A percentile compares a stretch with the other conserved stretches of the same genome.
phyloP scores from a whole-genome alignment of 2,329 filamentous ascomycete species.

The Herpotrichia juniperi region DNA sequence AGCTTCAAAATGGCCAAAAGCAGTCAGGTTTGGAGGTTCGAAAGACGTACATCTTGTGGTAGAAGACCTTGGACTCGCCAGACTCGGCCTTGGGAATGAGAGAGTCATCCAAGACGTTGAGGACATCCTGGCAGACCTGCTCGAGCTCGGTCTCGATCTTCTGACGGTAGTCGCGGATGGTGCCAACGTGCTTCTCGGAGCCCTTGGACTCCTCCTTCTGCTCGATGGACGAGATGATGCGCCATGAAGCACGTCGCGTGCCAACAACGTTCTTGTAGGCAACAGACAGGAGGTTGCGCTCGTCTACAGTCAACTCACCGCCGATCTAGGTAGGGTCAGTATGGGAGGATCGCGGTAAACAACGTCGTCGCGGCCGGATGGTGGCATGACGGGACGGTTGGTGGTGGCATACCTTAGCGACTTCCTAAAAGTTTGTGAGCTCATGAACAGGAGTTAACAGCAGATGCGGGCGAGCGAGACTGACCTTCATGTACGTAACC shows the following conservation, averaged over 20 bases:
- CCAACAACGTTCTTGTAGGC: constrained; percentile 99
- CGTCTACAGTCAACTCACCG: constrained; percentile 71
- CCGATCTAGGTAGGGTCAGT: constrained; percentile 58
- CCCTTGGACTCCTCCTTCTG: constrained; percentile 99
- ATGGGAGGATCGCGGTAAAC: neutral
- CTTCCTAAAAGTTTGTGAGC: constrained; percentile 69
- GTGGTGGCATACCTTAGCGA: constrained; percentile 75
- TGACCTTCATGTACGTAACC: constrained; percentile 96
- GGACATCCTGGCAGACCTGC: constrained; percentile 97
- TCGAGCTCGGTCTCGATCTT: constrained; percentile 98
- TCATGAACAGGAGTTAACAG: constrained; percentile 18
- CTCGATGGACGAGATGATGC: constrained; percentile 99
- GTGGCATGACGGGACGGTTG: constrained; percentile 26
- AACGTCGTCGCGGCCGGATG: constrained; percentile 21
- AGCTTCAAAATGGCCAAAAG: constrained; percentile 4
- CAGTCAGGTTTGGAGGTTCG: neutral
- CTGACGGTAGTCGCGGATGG: constrained; percentile 96
- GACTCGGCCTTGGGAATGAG: constrained; percentile 95
- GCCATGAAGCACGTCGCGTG: constrained; percentile 96
- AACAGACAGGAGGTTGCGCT: constrained; percentile 92
- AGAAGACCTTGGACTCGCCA: constrained; percentile 99
- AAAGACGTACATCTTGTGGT: constrained; percentile 92
- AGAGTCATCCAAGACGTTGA: constrained; percentile 90
- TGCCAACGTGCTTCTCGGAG: constrained; percentile 89
- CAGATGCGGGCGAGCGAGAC: neutral